Conservation (phyloP, 2,329 filamentous ascomycete species). For the Fusarium subglutinans region DNA sequence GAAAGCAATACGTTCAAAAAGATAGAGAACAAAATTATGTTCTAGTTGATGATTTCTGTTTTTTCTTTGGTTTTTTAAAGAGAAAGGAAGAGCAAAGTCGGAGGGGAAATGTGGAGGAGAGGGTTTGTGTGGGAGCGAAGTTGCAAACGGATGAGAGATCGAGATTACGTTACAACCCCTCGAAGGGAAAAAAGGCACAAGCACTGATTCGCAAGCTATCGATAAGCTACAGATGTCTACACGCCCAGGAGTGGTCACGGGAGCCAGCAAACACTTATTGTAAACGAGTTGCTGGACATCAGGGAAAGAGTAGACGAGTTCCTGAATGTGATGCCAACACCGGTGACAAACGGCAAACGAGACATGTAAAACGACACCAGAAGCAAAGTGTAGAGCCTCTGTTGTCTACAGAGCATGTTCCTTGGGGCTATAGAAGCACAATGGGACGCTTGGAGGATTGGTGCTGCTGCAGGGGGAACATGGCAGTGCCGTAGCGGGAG, state of each 20-base stretch:
- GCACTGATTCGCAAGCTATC: neutral
- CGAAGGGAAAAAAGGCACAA: neutral
- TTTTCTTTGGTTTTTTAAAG: neutral
- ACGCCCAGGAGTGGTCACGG: neutral
- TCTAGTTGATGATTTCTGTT: neutral
- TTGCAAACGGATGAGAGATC: neutral
- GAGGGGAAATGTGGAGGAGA: neutral
- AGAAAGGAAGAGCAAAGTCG: neutral
- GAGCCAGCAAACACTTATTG: neutral
- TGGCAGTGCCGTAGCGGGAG: neutral
- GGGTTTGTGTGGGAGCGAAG: neutral
- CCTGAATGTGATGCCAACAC: neutral
- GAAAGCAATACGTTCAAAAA: conserved; percentile 3
- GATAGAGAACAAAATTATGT: conserved; percentile 1
- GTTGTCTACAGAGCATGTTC: neutral
- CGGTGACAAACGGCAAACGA: neutral
- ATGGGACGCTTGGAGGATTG: neutral
- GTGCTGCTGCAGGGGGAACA: neutral
- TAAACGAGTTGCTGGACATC: neutral
- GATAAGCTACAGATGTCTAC: neutral
- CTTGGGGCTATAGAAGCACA: too few relatives aligned
- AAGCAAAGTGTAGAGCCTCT: neutral
- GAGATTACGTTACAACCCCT: neutral
- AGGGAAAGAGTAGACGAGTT: neutral
- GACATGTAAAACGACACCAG: neutral